These are phyloP conservation scores for Ormosia semicastrata DNA, from an alignment of 306 rosid genomes.

Conservation along the genomic window DNA sequence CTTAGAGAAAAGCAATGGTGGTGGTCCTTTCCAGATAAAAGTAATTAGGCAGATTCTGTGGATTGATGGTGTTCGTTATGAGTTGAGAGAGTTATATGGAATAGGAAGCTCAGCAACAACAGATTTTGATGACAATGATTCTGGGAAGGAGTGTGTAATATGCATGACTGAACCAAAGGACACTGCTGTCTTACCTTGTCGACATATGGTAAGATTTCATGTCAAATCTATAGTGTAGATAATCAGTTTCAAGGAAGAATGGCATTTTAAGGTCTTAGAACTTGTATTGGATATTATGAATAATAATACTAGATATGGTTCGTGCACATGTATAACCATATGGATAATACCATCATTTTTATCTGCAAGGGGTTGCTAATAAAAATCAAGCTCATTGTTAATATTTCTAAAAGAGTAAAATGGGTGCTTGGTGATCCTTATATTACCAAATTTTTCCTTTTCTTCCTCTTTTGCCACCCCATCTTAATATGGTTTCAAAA, in stretches of 20 bases:
- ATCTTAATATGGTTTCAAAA: neutral
- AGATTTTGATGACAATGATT: slow-evolving; percentile 62
- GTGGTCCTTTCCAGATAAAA: slow-evolving; percentile 63
- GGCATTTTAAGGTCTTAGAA: slow-evolving; percentile 1
- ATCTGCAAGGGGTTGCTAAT: neutral
- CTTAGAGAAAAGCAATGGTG: slow-evolving; percentile 57
- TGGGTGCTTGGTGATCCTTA: neutral
- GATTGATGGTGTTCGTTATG: slow-evolving; percentile 81
- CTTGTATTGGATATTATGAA: neutral
- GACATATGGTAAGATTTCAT: slow-evolving; percentile 77
- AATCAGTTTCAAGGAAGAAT: neutral
- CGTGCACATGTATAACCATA: neutral
- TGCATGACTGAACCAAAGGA: slow-evolving; percentile 96
- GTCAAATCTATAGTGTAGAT: neutral
- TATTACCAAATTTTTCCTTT: neutral
- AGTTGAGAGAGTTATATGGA: slow-evolving; percentile 85
- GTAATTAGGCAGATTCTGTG: slow-evolving; percentile 81
- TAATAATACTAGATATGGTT: neutral
- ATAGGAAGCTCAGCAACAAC: slow-evolving; percentile 61
- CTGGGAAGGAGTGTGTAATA: slow-evolving; percentile 89
- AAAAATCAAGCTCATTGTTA: neutral
- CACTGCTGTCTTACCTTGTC: slow-evolving; percentile 84
- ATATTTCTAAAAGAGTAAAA: neutral
- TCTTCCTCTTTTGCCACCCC: neutral
- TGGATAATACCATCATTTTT: neutral